Evolutionary conservation across 2,329 filamentous ascomycete genomes (phyloP).

Genomic region (Claviceps fusiformis): DNA sequence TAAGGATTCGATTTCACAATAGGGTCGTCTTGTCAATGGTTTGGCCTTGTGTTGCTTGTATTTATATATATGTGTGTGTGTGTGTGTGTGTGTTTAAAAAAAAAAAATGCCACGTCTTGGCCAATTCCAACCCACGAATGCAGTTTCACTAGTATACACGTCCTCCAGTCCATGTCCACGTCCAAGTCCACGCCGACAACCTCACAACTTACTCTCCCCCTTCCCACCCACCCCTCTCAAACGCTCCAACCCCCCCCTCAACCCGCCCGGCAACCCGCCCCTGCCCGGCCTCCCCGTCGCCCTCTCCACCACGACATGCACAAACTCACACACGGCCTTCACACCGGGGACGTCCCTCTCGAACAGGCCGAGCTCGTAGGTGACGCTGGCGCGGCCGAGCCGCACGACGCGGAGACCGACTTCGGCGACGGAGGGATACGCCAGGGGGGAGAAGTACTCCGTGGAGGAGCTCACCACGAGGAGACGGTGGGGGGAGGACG

Average conservation of each 20-base stretch:
- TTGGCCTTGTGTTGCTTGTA: too few species aligned
- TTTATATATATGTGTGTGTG: too few species aligned
- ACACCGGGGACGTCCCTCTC: slow-evolving; percentile 58
- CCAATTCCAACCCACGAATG: too few species aligned
- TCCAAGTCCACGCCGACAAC: background rate
- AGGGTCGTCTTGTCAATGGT: too few species aligned
- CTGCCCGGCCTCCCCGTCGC: slow-evolving; percentile 52
- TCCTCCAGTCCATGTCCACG: background rate
- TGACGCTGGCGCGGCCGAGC: slow-evolving; percentile 74
- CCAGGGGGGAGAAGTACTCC: slow-evolving; percentile 70
- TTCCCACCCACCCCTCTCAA: background rate
- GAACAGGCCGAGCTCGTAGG: slow-evolving; percentile 82
- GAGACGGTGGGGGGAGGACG: slow-evolving; percentile 57
- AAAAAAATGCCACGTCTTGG: too few species aligned
- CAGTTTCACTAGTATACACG: background rate
- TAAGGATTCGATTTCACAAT: too few species aligned
- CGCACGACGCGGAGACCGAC: slow-evolving; percentile 71
- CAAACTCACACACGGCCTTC: slow-evolving; percentile 72
- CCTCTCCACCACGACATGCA: slow-evolving; percentile 80
- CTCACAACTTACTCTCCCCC: slow-evolving; percentile 1
- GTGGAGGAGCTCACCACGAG: slow-evolving; percentile 77
- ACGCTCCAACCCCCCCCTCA: slow-evolving; percentile 41
- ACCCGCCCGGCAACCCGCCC: slow-evolving; percentile 46
- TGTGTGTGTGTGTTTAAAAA: too few species aligned
- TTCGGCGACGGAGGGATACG: slow-evolving; percentile 72